These are phyloP conservation scores for Coniosporium tulheliwenetii DNA, from an alignment of 2,329 filamentous ascomycete genomes.

Conservation along the genomic window DNA sequence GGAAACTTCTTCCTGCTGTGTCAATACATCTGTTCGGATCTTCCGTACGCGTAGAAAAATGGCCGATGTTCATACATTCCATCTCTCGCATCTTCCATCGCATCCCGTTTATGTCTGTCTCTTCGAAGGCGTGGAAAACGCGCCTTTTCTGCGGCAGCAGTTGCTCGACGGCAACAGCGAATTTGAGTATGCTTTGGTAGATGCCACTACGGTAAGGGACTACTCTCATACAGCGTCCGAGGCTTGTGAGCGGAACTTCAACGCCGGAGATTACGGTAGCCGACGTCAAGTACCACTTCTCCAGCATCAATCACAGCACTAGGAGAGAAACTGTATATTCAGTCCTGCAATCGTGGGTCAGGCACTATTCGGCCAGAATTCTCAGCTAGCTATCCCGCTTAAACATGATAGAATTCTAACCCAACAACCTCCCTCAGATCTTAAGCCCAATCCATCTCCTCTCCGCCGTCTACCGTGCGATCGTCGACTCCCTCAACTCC, in stretches of 20 bases:
- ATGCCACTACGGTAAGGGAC: constrained; percentile 56
- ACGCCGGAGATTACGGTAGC: too few relatives aligned
- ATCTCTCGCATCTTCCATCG: constrained; percentile 59
- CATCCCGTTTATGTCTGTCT: constrained; percentile 58
- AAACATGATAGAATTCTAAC: too few relatives aligned
- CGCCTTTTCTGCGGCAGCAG: constrained; percentile 63
- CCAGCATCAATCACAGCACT: too few relatives aligned
- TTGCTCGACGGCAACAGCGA: constrained; percentile 69
- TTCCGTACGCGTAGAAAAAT: constrained; percentile 14
- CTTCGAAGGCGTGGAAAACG: constrained; percentile 64
- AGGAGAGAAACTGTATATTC: too few relatives aligned
- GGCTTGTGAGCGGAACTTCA: too few relatives aligned
- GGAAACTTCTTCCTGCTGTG: constrained; percentile 5
- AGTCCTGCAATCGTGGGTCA: too few relatives aligned
- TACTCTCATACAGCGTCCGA: not conserved
- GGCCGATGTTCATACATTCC: constrained; percentile 46
- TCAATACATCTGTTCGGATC: not conserved
- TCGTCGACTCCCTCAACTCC: constrained; percentile 45
- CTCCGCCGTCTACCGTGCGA: constrained; percentile 62
- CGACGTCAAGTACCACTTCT: too few relatives aligned
- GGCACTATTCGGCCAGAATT: too few relatives aligned
- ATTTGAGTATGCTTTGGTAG: constrained; percentile 89
- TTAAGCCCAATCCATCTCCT: constrained; percentile 20
- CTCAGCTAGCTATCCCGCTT: too few relatives aligned
- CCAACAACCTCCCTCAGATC: too few relatives aligned